Evolutionary conservation across 176 grass and related monocot genomes (phyloP).

Genomic region (Triticum dicoccoides): DNA sequence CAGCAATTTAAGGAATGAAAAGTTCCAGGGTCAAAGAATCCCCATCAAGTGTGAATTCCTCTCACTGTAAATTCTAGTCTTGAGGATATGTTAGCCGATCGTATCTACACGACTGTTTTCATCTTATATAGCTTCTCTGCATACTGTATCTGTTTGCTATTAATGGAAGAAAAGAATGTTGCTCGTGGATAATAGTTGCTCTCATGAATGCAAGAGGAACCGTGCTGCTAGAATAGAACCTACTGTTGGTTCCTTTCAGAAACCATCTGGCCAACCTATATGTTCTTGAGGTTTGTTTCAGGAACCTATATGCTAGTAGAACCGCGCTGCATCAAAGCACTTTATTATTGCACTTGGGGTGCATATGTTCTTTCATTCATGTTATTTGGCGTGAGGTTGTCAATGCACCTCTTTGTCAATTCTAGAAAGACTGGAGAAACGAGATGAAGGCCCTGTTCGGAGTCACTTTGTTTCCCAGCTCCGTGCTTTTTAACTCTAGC

Average conservation of each 20-base stretch:
- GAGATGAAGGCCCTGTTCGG: background rate
- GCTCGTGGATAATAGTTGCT: slow-evolving; percentile 10
- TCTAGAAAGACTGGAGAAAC: background rate
- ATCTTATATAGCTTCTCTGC: slow-evolving; percentile 3
- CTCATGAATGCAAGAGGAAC: background rate
- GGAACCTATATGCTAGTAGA: no score
- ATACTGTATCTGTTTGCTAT: slow-evolving; percentile 3
- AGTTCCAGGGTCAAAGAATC: background rate
- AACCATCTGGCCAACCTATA: background rate
- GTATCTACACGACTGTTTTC: background rate
- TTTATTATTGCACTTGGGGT: background rate
- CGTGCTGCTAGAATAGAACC: background rate
- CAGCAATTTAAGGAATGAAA: background rate
- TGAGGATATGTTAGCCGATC: slow-evolving; percentile 27
- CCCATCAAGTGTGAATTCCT: slow-evolving; percentile 13
- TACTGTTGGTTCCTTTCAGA: background rate
- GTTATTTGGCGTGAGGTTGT: background rate
- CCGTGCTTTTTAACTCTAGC: no score
- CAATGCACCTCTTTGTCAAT: background rate
- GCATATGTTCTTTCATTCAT: slow-evolving; percentile 3
- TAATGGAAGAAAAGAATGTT: background rate
- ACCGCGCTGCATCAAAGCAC: background rate
- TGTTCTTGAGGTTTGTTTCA: no score
- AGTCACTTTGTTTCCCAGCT: no score
- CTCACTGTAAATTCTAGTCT: slow-evolving; percentile 36